phyloP scores from a whole-genome alignment of 495 filamentous ascomycete species.

The Xylaria telfairii region DNA sequence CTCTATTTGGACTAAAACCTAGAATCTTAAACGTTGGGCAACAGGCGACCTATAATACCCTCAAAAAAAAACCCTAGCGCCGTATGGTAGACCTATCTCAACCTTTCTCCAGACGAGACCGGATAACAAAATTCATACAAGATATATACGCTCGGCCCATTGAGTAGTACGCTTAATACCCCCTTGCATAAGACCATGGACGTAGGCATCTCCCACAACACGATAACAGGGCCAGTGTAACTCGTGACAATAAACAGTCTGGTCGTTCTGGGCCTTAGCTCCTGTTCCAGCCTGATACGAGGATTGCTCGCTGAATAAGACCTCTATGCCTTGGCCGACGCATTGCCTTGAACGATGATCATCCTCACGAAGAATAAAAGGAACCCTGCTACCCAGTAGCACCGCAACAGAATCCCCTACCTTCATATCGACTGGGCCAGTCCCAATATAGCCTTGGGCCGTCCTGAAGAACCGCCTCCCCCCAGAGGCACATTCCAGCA shows the following conservation, averaged over 20 bases:
- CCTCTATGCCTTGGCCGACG: neutral
- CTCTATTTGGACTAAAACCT: too few species aligned
- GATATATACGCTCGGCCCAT: slow-evolving; percentile 7
- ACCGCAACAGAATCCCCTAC: slow-evolving; percentile 29
- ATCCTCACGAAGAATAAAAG: slow-evolving; percentile 28
- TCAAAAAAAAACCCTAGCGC: too few species aligned
- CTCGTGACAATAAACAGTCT: neutral
- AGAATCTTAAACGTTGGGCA: too few species aligned
- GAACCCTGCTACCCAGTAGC: slow-evolving; percentile 31
- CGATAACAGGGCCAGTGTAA: slow-evolving; percentile 4
- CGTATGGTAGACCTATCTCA: too few species aligned
- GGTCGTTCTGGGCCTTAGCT: neutral
- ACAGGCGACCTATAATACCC: too few species aligned
- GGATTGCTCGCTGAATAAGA: slow-evolving; percentile 18
- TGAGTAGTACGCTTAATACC: slow-evolving; percentile 18
- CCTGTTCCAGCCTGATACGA: slow-evolving; percentile 14
- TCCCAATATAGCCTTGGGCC: slow-evolving; percentile 33
- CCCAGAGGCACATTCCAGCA: slow-evolving; percentile 30
- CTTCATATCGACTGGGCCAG: slow-evolving; percentile 29
- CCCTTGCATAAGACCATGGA: slow-evolving; percentile 34
- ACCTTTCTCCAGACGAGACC: neutral
- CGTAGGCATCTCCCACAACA: slow-evolving; percentile 31
- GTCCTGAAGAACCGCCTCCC: slow-evolving; percentile 35
- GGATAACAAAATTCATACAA: neutral
- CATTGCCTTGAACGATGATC: slow-evolving; percentile 1